Evolutionary conservation across 768 basidiomycete species (phyloP), one percentile per base, ranked within the genome.

Genomic region (Amyloporia xantha): DNA sequence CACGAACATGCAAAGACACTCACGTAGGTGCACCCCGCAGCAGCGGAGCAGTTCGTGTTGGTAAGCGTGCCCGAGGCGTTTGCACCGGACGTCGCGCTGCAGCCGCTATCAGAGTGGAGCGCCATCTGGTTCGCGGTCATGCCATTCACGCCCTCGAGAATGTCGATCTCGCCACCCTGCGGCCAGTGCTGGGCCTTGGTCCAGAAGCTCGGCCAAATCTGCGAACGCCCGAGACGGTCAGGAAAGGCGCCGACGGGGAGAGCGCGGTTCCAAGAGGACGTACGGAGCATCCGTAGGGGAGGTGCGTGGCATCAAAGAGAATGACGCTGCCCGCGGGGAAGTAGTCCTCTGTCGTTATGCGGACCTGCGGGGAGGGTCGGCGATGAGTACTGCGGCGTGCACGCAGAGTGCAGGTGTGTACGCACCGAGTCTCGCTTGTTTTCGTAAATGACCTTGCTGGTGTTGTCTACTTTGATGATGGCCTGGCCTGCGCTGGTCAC

Each of bases 401-500:
- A 5, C 10, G 19, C 20, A 20, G 25, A 23, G 28, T 17, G 20
- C 12, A 5, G 27, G 13, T 33, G 30, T 33, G n/a, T 7, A 30
- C 13, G 50, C 50, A 89, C 86, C 33, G 86, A 76, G 54, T 82
- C 74, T 35, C 87, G 71, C 57, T 81, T 74, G 42, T 79, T 57
- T 48, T 74, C 73, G 42, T 65, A 69, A 15, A 68, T 65, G 3
- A 87, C 77, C 36, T 72, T 71, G 11, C 77, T 78, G 4, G 68
- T 66, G 60, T 88, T 87, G 68, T 91, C 87, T 13, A 91, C 86
- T 59, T 74, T 81, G 49, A 91, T 70, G 51, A 92, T 73, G 3
- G 80, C 82, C 44, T 83, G 78, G 7, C 83, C 79, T 1, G 71
- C 70, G 38, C 55, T 54, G 51, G 84, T 81, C 54, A 85, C 63